Evolutionary conservation across 805 yeast species (phyloP).

Genomic region (Lipomyces spencermartinsiae): DNA sequence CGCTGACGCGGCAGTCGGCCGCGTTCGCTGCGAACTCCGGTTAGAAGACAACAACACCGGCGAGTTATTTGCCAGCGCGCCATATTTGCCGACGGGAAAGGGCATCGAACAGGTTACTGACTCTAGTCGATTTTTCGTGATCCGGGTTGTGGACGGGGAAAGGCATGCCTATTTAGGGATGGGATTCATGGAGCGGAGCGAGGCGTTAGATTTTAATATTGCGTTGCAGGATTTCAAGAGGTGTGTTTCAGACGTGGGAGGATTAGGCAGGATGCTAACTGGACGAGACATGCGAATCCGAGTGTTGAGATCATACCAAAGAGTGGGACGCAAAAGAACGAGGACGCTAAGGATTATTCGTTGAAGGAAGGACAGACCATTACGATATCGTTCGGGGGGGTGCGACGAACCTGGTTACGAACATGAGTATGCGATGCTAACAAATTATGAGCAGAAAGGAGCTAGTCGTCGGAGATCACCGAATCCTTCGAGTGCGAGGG

Average conservation of each 20-base stretch:
- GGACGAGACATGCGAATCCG: slow-evolving; percentile 15
- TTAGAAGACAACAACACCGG: slow-evolving; percentile 44
- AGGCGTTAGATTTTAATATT: slow-evolving; percentile 49
- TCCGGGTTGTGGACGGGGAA: slow-evolving; percentile 46
- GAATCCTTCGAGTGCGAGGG: slow-evolving; percentile 6
- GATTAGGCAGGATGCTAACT: not conserved
- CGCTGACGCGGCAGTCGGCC: slow-evolving; percentile 6
- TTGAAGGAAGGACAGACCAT: slow-evolving; percentile 42
- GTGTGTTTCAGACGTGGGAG: slow-evolving; percentile 14
- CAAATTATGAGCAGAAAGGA: not conserved
- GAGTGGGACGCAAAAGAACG: not conserved
- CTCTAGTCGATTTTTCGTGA: slow-evolving; percentile 48
- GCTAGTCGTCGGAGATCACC: not conserved
- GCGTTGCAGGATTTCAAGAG: slow-evolving; percentile 48
- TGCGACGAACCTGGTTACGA: not conserved
- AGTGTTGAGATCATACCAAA: slow-evolving; percentile 1
- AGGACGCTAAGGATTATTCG: slow-evolving; percentile 39
- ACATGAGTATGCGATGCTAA: not conserved
- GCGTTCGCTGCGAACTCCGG: slow-evolving; percentile 42
- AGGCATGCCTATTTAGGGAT: slow-evolving; percentile 52
- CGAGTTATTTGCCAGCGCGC: slow-evolving; percentile 49
- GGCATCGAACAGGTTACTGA: slow-evolving; percentile 47
- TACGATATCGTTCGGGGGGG: slow-evolving; percentile 39
- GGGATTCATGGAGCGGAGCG: slow-evolving; percentile 48
- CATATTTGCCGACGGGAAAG: slow-evolving; percentile 44